Base-by-base conservation (phyloP, 2,329 filamentous ascomycete species). In the Diaporthe caulivora region DNA sequence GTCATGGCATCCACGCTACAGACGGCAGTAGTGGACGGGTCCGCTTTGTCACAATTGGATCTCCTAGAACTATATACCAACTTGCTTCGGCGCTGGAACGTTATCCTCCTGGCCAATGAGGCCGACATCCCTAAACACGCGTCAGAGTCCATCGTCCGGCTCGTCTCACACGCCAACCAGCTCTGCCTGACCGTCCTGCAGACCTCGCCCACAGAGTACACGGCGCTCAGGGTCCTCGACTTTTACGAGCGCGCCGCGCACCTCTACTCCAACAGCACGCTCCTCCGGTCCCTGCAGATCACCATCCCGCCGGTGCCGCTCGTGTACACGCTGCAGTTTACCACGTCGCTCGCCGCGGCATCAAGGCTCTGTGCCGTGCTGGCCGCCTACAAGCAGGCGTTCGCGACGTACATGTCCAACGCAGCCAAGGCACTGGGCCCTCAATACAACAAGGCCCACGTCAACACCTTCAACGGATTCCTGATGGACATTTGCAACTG, bases 401-500 rank as follows among this genome's bases (percentile, higher is more conserved):
- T 96, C 78, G 93, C 96, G 79, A 82, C 84, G 34, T 90, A 92
- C 72, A 90, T 89, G 84, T 77, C 84, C 71, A 80, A 87, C 81
- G 15, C 79, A 75, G 72, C 78, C 74, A 62, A 72, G 17, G 72
- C 76, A 40, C 75, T 76, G 24, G 76, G 81, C 8, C 80, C 81
- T 24, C 81, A 84, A 15, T 92, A 92, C 75, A 86, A 90, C 37
- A 86, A 89, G 54, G 83, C 86, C 42, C 89, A 92, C 72, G 89
- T 95, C 53, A 89, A 91, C 76, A 84, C 88, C 31, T 95, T 97
- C 84, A 97, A 97, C 80, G 92, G 92, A 29, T 95, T 93, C 80
- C 88, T 97, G 42, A 95, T 97, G 91, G 95, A 97, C 80, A 88
- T 95, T 42, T 95, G 94, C 85, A 97, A 97, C 80, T 91, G 93